Evolutionary conservation across 345 rosid species (phyloP).

Genomic region (Melaleuca quinquenervia): DNA sequence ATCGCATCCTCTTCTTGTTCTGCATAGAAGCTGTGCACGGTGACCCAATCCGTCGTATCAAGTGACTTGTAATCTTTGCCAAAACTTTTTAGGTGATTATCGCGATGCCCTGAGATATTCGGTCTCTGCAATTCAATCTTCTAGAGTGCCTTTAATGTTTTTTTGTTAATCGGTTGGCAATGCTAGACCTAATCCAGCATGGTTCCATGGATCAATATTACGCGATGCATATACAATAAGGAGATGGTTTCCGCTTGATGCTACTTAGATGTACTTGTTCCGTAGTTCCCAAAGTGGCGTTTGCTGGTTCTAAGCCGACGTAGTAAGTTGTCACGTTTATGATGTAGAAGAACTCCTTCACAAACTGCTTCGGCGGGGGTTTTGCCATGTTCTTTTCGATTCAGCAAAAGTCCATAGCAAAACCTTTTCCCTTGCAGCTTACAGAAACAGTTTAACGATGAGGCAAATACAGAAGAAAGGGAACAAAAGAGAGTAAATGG

Average conservation of each 20-base stretch:
- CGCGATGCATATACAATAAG: not conserved
- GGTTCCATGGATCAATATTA: not conserved
- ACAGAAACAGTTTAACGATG: not conserved
- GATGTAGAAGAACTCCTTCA: not conserved
- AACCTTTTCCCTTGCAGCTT: not conserved
- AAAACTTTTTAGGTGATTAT: not conserved
- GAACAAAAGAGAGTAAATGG: not conserved
- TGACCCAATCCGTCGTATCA: not conserved
- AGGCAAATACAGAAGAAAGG: not conserved
- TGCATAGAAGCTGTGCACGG: not conserved
- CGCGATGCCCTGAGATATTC: not conserved
- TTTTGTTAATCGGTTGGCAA: not conserved
- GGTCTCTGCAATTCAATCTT: not conserved
- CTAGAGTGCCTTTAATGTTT: not conserved
- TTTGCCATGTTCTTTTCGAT: not conserved
- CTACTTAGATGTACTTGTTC: too few species aligned
- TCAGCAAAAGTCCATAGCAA: not conserved
- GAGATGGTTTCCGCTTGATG: not conserved
- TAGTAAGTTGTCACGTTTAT: not conserved
- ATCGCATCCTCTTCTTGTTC: not conserved
- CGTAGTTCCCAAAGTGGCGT: not conserved
- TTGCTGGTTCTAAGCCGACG: not conserved
- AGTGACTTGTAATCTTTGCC: not conserved
- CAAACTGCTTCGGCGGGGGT: not conserved
- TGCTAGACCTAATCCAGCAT: not conserved